A percentile compares a stretch with the other conserved stretches of the same genome.
phyloP scores from a whole-genome alignment of 345 rosid species.

The Heritiera littoralis region DNA sequence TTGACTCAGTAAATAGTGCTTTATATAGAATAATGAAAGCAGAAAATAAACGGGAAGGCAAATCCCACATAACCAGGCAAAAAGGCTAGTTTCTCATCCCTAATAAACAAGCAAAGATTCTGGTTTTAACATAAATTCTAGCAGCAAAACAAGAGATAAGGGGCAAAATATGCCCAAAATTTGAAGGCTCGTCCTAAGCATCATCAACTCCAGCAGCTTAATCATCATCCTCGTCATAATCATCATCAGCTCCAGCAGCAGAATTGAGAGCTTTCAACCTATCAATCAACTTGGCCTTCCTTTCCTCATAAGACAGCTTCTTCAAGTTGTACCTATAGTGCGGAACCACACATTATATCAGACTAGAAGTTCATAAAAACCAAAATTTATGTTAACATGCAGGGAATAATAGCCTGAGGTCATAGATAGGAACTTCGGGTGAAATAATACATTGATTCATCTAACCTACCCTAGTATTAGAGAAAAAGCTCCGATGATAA shows the following conservation, averaged over 20 bases:
- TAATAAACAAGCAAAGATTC: constrained; percentile 9
- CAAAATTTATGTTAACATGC: not conserved
- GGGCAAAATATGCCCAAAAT: constrained; percentile 9
- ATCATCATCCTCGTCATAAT: constrained; percentile 20
- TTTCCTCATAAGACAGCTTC: constrained; percentile 56
- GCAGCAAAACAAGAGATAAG: not conserved
- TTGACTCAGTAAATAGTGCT: not conserved
- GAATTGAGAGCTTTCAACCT: constrained; percentile 48
- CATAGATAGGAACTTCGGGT: too few species aligned
- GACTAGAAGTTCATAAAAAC: not conserved
- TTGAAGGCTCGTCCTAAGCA: not conserved
- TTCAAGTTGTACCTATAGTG: constrained; percentile 45
- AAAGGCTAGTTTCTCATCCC: not conserved
- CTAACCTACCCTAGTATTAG: too few species aligned
- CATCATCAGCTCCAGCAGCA: constrained; percentile 20
- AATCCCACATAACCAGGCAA: not conserved
- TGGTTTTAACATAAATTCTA: not conserved
- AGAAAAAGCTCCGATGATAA: too few species aligned
- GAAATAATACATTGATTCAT: too few species aligned
- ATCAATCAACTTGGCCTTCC: constrained; percentile 46
- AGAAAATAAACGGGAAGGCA: not conserved
- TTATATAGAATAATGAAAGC: not conserved
- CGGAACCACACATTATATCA: not conserved
- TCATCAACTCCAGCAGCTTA: not conserved
- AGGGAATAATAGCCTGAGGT: too few species aligned